These are phyloP conservation scores for Persicaria maculosa DNA, from an alignment of 148 eudicot species.

Conservation along the genomic window DNA sequence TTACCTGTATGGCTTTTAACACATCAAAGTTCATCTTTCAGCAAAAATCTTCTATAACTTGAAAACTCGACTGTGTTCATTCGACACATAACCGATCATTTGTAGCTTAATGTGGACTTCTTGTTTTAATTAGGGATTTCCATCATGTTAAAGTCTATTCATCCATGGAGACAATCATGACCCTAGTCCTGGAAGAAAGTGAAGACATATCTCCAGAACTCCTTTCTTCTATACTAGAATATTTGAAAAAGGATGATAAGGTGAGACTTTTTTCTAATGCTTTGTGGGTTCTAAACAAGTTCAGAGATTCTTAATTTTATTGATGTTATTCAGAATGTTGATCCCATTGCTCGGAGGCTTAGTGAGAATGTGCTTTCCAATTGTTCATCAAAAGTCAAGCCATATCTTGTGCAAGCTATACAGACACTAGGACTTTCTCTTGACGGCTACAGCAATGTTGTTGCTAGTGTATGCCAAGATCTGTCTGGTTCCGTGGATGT, in stretches of 20 bases:
- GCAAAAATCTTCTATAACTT: background rate
- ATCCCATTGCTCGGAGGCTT: constrained; percentile 55
- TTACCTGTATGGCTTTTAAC: background rate
- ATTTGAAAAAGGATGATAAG: constrained; percentile 49
- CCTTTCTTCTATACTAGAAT: constrained; percentile 46
- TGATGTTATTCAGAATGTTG: constrained; percentile 32
- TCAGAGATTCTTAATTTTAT: background rate
- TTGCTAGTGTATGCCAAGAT: constrained; percentile 38
- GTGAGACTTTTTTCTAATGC: constrained; percentile 22
- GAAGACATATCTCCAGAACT: constrained; percentile 64
- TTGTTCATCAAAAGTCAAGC: constrained; percentile 56
- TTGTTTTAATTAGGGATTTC: constrained; percentile 43
- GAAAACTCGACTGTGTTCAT: background rate
- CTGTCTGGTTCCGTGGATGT: constrained; percentile 20
- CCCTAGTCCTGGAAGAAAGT: constrained; percentile 88
- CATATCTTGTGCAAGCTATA: constrained; percentile 47
- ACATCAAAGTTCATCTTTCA: background rate
- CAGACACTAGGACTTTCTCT: constrained; percentile 35
- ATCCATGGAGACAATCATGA: constrained; percentile 90
- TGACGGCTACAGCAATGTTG: constrained; percentile 46
- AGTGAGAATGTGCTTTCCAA: constrained; percentile 59
- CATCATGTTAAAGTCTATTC: constrained; percentile 52
- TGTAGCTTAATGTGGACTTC: constrained; percentile 5
- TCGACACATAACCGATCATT: constrained; percentile 1
- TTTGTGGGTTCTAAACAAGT: background rate